These are phyloP conservation scores for Claviceps quebecensis DNA, from an alignment of 2,329 filamentous ascomycete genomes.

Conservation along the genomic window DNA sequence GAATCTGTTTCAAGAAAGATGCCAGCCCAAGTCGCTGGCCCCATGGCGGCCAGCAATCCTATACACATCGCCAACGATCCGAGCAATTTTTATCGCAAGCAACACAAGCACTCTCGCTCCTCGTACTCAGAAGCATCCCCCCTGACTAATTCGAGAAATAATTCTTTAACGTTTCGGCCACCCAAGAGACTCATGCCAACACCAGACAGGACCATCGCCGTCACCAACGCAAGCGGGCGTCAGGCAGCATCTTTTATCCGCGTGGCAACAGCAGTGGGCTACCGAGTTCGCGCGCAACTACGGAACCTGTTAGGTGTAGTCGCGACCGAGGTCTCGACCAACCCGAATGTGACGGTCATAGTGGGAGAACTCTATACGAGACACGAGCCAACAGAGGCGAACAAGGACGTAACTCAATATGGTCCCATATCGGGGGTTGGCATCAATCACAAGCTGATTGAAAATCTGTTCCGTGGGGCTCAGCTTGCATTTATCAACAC, in stretches of 20 bases:
- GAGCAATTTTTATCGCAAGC: slow-evolving; percentile 22
- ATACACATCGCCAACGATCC: slow-evolving; percentile 24
- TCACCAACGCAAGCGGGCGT: slow-evolving; percentile 90
- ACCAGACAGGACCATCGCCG: slow-evolving; percentile 69
- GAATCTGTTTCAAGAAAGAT: slow-evolving; percentile 16
- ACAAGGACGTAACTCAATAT: slow-evolving; percentile 53
- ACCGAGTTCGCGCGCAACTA: slow-evolving; percentile 83
- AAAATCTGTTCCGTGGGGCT: slow-evolving; percentile 66
- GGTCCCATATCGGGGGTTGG: slow-evolving; percentile 48
- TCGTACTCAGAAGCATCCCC: slow-evolving; percentile 48
- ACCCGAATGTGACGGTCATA: slow-evolving; percentile 60
- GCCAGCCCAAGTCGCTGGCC: slow-evolving; percentile 25
- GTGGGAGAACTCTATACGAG: slow-evolving; percentile 50
- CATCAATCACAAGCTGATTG: slow-evolving; percentile 59
- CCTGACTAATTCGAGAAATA: slow-evolving; percentile 39
- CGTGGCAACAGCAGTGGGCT: slow-evolving; percentile 85
- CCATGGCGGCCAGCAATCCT: slow-evolving; percentile 24
- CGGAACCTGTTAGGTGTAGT: slow-evolving; percentile 77
- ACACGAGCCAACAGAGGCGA: slow-evolving; percentile 33
- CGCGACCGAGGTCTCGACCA: slow-evolving; percentile 66
- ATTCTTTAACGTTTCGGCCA: slow-evolving; percentile 46
- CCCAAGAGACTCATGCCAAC: slow-evolving; percentile 44
- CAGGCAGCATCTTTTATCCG: slow-evolving; percentile 93
- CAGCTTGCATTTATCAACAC: slow-evolving; percentile 96
- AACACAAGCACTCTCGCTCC: slow-evolving; percentile 48